These are phyloP conservation scores for Clarkia xantiana DNA, from an alignment of 345 rosid species.

Conservation along the genomic window DNA sequence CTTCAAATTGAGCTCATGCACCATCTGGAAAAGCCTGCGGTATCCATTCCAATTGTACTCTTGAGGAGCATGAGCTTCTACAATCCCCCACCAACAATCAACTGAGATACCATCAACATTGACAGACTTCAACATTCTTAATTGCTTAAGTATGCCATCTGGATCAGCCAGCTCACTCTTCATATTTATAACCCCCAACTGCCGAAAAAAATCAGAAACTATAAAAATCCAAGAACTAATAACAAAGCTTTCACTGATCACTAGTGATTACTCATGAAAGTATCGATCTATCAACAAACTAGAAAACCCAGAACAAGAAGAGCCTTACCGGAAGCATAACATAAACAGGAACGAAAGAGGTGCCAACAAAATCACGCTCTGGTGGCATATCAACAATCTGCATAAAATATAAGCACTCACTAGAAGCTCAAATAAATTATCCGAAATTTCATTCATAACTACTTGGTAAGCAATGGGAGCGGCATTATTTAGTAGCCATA, in stretches of 20 bases:
- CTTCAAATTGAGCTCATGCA: constrained; percentile 70
- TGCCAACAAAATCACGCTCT: constrained; percentile 77
- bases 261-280: neutral
- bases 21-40: constrained; percentile 63
- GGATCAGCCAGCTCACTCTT: constrained; percentile 87
- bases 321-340: constrained; percentile 77
- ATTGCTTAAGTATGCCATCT: constrained; percentile 66
- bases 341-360: constrained; percentile 74
- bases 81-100: constrained; percentile 99
- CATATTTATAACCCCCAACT: constrained; percentile 88
- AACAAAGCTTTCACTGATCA: neutral
- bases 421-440: neutral
- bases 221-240: neutral
- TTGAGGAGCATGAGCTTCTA: constrained; percentile 75
- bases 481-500: neutral
- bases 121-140: constrained; percentile 61
- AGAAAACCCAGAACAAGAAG: neutral
- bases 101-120: constrained; percentile 77
- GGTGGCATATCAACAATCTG: constrained; percentile 40
- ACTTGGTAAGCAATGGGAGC: neutral
- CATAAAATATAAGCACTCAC: constrained; percentile 6
- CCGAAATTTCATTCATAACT: too few species aligned
- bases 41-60: constrained; percentile 96
- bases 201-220: constrained; percentile 8
- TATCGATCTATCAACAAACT: neutral